These are phyloP conservation scores for Alternaria ventricosa DNA, from an alignment of 2,329 filamentous ascomycete genomes.

Conservation along the genomic window DNA sequence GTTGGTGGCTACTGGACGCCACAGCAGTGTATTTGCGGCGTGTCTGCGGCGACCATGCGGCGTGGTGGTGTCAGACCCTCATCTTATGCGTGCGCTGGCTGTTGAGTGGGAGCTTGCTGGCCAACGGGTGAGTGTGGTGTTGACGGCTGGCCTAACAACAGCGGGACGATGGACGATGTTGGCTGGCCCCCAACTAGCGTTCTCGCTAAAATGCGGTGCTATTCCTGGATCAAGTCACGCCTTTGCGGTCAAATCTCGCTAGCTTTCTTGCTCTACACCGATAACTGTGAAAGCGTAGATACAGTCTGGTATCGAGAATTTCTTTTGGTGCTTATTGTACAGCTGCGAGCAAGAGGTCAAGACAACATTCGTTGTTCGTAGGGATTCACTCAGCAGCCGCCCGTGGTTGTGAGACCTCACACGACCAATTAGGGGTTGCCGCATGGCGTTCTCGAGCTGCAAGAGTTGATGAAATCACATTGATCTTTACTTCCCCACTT, in stretches of 20 bases:
- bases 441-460: background rate
- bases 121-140: slow-evolving; percentile 23
- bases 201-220: slow-evolving; percentile 13
- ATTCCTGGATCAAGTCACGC: slow-evolving; percentile 9
- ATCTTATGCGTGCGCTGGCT: slow-evolving; percentile 12
- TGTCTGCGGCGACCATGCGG: slow-evolving; percentile 1
- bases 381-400: background rate
- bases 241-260: background rate
- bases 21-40: slow-evolving; percentile 8
- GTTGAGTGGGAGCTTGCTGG: slow-evolving; percentile 11
- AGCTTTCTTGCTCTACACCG: background rate
- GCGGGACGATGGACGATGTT: slow-evolving; percentile 6
- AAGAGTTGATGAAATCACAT: background rate
- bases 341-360: background rate
- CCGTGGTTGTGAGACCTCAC: background rate
- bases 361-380: background rate
- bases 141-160: slow-evolving; percentile 13
- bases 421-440: background rate
- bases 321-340: background rate
- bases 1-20: background rate
- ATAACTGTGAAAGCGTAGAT: slow-evolving; percentile 6
- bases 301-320: background rate
- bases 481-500: background rate
- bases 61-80: slow-evolving; percentile 5
- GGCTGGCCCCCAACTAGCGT: slow-evolving; percentile 7